Evolutionary conservation across 208 protist genomes (phyloP).

Genomic region (Acanthamoeba sp.): DNA sequence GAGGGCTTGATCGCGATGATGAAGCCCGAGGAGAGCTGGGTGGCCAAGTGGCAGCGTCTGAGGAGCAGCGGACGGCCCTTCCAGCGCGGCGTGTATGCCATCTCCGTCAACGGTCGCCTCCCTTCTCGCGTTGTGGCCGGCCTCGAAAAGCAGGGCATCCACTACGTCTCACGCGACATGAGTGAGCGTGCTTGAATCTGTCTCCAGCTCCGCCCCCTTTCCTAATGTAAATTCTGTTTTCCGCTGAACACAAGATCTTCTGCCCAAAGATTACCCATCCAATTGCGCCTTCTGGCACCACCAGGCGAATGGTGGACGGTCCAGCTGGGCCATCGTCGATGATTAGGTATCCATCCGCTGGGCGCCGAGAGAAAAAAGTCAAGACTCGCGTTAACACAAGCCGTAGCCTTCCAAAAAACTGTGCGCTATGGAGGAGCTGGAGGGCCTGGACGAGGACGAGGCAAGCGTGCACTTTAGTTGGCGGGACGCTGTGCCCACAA

Average conservation of each 20-base stretch:
- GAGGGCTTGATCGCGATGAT: slow-evolving; percentile 79
- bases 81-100: slow-evolving; percentile 66
- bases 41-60: slow-evolving; percentile 72
- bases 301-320: too few relatives aligned
- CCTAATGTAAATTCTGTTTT: background rate
- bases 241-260: background rate
- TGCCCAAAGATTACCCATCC: too few relatives aligned
- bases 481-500: background rate
- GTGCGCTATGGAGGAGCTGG: too few relatives aligned
- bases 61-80: slow-evolving; percentile 4
- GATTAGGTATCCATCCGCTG: too few relatives aligned
- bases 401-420: too few relatives aligned
- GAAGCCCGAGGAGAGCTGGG: slow-evolving; percentile 77
- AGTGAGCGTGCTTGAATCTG: background rate
- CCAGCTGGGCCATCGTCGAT: too few relatives aligned
- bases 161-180: slow-evolving; percentile 69
- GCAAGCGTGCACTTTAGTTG: background rate
- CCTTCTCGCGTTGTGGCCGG: background rate
- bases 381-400: too few relatives aligned
- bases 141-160: slow-evolving; percentile 67
- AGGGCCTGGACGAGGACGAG: background rate
- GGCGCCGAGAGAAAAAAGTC: too few relatives aligned
- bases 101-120: slow-evolving; percentile 54
- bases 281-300: too few relatives aligned
- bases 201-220: background rate